Percentiles rank a stretch among this genome's conserved stretches.
Evolutionary conservation across 2,329 filamentous ascomycete species (phyloP).

Genomic region (Neonectria faginata): DNA sequence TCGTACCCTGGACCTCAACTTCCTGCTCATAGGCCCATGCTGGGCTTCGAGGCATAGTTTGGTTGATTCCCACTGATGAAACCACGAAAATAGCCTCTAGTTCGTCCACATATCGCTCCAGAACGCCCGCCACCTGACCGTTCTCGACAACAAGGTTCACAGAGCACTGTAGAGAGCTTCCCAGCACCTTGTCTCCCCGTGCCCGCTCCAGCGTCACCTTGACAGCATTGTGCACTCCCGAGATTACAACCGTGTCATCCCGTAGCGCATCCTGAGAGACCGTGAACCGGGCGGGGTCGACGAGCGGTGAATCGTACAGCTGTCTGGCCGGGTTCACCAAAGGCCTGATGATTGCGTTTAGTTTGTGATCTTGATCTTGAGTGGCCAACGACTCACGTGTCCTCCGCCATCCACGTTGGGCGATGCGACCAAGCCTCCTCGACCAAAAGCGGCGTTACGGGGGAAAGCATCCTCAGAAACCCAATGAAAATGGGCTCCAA

Average conservation of each 20-base stretch:
- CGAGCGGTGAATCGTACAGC: constrained; percentile 58
- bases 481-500: constrained; percentile 76
- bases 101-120: constrained; percentile 61
- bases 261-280: constrained; percentile 55
- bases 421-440: constrained; percentile 89
- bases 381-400: constrained; percentile 51
- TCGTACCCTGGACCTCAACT: constrained; percentile 55
- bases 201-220: constrained; percentile 82
- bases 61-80: constrained; percentile 68
- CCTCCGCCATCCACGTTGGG: constrained; percentile 71
- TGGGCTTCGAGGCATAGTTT: constrained; percentile 42
- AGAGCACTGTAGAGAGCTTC: constrained; percentile 83
- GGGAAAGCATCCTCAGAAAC: constrained; percentile 81
- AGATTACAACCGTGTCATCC: constrained; percentile 60
- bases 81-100: constrained; percentile 76
- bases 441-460: constrained; percentile 84
- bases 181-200: constrained; percentile 76
- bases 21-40: constrained; percentile 58
- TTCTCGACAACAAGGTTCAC: constrained; percentile 68
- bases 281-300: constrained; percentile 55
- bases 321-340: constrained; percentile 58
- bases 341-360: constrained; percentile 42
- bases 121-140: constrained; percentile 46
- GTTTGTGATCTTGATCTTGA: constrained; percentile 16
- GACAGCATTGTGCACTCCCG: constrained; percentile 71